Evolutionary conservation across 2,329 filamentous ascomycete genomes (phyloP), one percentile per base, ranked within the genome.

Genomic region (Gaeumannomyces tritici): DNA sequence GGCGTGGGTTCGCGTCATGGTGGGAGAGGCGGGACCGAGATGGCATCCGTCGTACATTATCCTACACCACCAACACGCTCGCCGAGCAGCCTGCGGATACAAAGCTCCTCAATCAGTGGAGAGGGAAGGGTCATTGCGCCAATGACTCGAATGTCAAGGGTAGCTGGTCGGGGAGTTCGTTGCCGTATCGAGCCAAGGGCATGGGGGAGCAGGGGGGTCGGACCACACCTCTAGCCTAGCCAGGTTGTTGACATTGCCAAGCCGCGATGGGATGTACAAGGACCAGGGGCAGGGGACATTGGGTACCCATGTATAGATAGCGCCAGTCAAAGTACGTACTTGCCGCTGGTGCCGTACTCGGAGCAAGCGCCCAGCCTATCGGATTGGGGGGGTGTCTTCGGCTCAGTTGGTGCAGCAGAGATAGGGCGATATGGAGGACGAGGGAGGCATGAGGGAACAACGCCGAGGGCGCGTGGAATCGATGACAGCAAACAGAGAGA

Each of bases 161-260:
- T 29, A n/a, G n/a, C 57, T 59, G 9, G 57, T 6, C 21, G 54
- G 13, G 58, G 54, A 61, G 57, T 21, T 51, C 42, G 21, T 51
- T 51, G 42, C 42, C 42, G 42, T 51, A 51, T 51, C 42, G 42
- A n/a, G 42, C 15, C 18, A 51, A 61, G 63, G 58, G 62, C 56
- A 62, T 62, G 31, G 62, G n/a, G 31, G 61, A 61, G 61, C 57
- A 56, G 57, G 21, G 24, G 56, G 61, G 51, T 51, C 61, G 61
- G 57, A 65, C 65, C 67, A 63, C 63, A 63, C 63, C 65, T 67
- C 65, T 68, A 67, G 66, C 63, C 58, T 65, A 70, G 66, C 68
- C 66, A 66, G 65, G 63, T 67, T 65, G 65, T 66, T 64, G 65
- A 65, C 64, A 64, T 59, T 67, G 60, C 66, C 68, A 68, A 69